A percentile compares a stretch with the other conserved stretches of the same genome.
Conservation (phyloP, 495 filamentous ascomycete genomes). For the Penicillium dipodomyicola region DNA sequence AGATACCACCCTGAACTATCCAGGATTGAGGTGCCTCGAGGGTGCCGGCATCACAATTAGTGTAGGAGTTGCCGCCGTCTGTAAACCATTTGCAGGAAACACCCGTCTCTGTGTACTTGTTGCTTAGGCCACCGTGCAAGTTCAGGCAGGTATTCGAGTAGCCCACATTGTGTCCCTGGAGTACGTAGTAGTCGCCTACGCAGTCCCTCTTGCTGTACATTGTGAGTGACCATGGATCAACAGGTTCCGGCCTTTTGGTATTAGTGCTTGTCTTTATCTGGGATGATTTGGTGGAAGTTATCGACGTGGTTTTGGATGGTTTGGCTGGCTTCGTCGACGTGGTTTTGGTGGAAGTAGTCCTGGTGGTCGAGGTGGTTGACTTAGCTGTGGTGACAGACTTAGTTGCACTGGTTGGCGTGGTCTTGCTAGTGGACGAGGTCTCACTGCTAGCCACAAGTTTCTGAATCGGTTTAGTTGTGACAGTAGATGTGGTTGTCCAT, state of each 20-base stretch:
- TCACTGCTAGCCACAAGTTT: not conserved
- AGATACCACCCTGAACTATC: not conserved
- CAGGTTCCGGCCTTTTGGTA: not conserved
- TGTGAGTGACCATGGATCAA: not conserved
- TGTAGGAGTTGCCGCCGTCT: not conserved
- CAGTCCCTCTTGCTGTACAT: slow-evolving; percentile 2
- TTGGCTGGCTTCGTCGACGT: not conserved
- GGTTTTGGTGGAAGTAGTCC: not conserved
- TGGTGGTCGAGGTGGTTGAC: not conserved
- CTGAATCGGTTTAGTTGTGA: not conserved
- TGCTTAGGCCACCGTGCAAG: not conserved
- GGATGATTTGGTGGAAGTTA: not conserved
- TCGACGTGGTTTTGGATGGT: too few relatives aligned
- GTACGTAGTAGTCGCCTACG: not conserved
- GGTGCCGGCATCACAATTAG: not conserved
- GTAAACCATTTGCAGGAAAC: not conserved
- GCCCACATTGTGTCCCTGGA: not conserved
- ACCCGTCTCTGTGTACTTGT: not conserved
- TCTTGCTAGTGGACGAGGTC: not conserved
- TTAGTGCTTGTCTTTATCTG: not conserved
- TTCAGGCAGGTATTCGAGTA: not conserved
- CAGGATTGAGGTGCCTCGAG: not conserved
- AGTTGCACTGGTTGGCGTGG: not conserved
- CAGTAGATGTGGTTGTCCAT: not conserved
- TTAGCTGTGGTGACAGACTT: not conserved